Evolutionary conservation across 768 basidiomycete genomes (phyloP).

Genomic region (Pisolithus orientalis): DNA sequence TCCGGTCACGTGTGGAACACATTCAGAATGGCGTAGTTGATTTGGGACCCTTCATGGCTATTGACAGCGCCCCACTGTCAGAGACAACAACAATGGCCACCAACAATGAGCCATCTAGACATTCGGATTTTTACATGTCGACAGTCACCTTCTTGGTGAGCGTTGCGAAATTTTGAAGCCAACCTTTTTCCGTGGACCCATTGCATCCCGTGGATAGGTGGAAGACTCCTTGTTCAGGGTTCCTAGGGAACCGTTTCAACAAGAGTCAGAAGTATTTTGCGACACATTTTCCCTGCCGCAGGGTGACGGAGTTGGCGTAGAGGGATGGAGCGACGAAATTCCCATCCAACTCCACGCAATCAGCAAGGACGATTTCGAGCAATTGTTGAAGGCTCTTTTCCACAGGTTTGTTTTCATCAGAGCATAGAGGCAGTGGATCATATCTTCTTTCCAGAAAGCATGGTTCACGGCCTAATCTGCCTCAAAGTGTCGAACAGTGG

Average conservation of each 20-base stretch:
- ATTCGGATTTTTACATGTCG: no score
- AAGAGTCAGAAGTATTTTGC: not conserved
- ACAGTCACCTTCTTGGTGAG: no score
- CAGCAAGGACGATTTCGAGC: not conserved
- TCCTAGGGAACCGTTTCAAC: not conserved
- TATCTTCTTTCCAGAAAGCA: not conserved
- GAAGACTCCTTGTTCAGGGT: not conserved
- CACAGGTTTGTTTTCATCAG: not conserved
- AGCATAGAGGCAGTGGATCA: not conserved
- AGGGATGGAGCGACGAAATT: not conserved
- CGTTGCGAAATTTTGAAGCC: no score
- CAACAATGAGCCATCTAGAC: no score
- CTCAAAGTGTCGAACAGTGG: constrained; percentile 25
- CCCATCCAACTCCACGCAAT: not conserved
- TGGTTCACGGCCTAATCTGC: not conserved
- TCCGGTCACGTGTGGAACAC: no score
- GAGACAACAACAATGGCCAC: no score
- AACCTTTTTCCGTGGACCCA: no score
- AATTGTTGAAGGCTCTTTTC: not conserved
- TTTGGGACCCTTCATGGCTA: no score
- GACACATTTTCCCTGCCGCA: not conserved
- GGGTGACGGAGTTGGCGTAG: not conserved
- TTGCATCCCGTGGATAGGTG: not conserved
- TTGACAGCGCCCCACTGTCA: no score
- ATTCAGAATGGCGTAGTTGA: no score